Evolutionary conservation across 371 early-diverging fungal species (phyloP), one percentile per base, ranked within the genome.

Genomic region (Rhizomucor pusillus): DNA sequence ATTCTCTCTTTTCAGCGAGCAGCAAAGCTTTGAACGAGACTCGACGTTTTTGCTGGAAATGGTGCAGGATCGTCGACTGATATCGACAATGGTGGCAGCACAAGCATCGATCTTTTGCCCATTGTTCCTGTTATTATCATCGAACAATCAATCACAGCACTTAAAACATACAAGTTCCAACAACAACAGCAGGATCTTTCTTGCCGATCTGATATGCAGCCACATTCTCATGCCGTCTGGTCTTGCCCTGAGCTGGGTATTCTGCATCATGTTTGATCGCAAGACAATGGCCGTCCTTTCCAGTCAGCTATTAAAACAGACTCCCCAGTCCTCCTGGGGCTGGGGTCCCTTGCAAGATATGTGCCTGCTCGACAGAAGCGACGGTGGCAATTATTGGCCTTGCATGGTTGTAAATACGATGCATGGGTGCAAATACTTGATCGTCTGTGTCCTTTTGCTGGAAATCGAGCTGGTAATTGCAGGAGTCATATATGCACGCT

Each of bases 81-180:
- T 77, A 18, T 66, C 77, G 0, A 77, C 73, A 0, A 45, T 77
- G 16, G 73, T 77, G 9, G 71, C 77, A 10, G 64, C 71, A 13
- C 77, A 73, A 25, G 73, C 73, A 3, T 73, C 77, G 19, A 66
- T 70, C 12, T 51, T 77, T 33, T 77, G 73, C 34, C 69, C 73
- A 12, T 41, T 77, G 0, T 65, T 77, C 19, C 41, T 68, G 14
- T 35, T 75, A 3, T 52, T 54, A 48, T 36, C 45, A 41, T 37
- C 37, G 50, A n/a, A n/a, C n/a, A n/a, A n/a, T n/a, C n/a, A n/a
- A n/a, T n/a, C n/a, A n/a, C n/a, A n/a, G n/a, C n/a, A n/a, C n/a
- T n/a, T n/a, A n/a, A n/a, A n/a, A n/a, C n/a, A n/a, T n/a, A n/a
- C n/a, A n/a, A n/a, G 43, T 25, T 47, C 23, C 34, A 46, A 46